Percentiles rank a stretch among this genome's conserved stretches.
These are phyloP conservation scores for Penicillium sp. DNA, from an alignment of 2,329 filamentous ascomycete species.

Conservation along the genomic window DNA sequence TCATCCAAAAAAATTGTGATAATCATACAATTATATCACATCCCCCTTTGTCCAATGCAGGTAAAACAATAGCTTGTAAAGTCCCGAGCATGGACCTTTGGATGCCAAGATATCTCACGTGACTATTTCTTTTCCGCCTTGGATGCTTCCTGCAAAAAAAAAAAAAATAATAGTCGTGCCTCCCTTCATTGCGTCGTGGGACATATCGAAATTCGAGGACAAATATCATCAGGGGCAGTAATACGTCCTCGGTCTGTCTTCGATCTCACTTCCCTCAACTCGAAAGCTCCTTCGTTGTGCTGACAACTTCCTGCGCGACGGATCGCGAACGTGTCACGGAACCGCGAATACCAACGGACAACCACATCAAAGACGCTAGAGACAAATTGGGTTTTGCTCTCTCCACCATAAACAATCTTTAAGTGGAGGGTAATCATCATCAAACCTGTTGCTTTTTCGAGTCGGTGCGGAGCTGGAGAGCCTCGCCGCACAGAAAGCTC, in stretches of 20 bases:
- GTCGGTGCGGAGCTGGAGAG: conserved; percentile 1
- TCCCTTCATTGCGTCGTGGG: conserved; percentile 3
- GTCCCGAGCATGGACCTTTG: background rate
- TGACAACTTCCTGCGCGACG: conserved; percentile 17
- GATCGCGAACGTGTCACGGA: conserved; percentile 23
- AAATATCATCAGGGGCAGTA: background rate
- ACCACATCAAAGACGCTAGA: conserved; percentile 6
- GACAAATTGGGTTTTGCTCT: conserved; percentile 11
- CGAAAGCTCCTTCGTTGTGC: background rate
- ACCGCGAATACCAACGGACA: conserved; percentile 6
- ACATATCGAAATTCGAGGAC: background rate
- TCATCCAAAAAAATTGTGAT: background rate
- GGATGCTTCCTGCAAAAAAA: conserved; percentile 8
- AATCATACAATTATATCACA: background rate
- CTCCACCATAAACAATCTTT: background rate
- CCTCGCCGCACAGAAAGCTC: conserved; percentile 3
- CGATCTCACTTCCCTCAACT: background rate
- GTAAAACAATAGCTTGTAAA: conserved; percentile 1
- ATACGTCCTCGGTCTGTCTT: background rate
- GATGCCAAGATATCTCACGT: conserved; percentile 5
- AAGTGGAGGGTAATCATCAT: background rate
- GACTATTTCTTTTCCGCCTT: conserved; percentile 6
- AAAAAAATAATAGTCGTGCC: conserved; percentile 4
- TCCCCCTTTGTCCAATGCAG: background rate
- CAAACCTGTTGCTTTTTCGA: background rate